phyloP scores from a whole-genome alignment of 1,284 basidiomycete genomes.

The Ceratobasidium sp. region DNA sequence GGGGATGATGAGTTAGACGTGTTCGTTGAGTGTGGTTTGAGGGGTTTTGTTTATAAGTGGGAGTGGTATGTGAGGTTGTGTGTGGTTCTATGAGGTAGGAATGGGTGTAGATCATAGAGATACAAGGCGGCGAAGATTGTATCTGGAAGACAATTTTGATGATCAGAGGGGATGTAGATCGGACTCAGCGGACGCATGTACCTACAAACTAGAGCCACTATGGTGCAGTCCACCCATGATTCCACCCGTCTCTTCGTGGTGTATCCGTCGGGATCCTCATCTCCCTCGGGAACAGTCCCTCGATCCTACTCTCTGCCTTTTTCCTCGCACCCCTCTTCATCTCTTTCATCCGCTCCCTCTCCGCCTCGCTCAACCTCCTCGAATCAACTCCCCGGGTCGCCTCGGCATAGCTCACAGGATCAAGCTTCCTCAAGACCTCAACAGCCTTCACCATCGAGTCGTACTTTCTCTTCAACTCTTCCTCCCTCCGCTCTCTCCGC shows the following conservation, averaged over 20 bases:
- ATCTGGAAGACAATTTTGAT: too few species aligned
- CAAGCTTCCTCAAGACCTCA: constrained; percentile 79
- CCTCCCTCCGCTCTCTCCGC: constrained; percentile 75
- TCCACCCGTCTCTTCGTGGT: constrained; percentile 81
- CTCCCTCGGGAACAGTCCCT: constrained; percentile 88
- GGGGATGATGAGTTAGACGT: too few species aligned
- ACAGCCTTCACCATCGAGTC: constrained; percentile 84
- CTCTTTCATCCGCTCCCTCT: constrained; percentile 72
- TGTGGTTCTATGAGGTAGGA: too few species aligned
- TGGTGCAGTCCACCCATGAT: constrained; percentile 73
- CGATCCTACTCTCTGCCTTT: constrained; percentile 81
- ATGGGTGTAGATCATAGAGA: too few species aligned
- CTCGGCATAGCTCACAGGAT: constrained; percentile 75
- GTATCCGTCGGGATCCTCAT: constrained; percentile 83
- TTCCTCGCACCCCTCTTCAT: constrained; percentile 77
- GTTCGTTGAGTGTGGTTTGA: too few species aligned
- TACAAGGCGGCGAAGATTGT: too few species aligned
- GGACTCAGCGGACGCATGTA: too few species aligned
- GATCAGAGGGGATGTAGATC: too few species aligned
- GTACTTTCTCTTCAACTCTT: constrained; percentile 79
- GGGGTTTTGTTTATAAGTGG: too few species aligned
- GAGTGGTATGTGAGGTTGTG: too few species aligned
- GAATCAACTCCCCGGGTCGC: constrained; percentile 85
- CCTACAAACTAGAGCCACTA: constrained; percentile 59
- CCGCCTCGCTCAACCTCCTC: constrained; percentile 69